Base-by-base conservation (phyloP, 768 basidiomycete genomes). In the Brasilioporus rufonigricans region DNA sequence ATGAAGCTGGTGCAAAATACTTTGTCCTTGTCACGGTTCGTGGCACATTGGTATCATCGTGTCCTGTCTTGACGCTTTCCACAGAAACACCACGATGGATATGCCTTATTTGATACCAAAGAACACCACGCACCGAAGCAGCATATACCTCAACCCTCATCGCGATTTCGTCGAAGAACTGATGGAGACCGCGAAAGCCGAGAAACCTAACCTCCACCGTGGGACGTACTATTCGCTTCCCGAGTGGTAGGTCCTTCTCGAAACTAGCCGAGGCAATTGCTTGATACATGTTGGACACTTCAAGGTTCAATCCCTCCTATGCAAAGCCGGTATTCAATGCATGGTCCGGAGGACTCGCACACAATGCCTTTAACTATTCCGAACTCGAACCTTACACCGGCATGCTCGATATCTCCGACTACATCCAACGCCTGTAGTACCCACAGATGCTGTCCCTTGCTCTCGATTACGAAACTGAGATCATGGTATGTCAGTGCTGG, bases 61-160 rank as follows among this genome's bases (percentile, higher is more conserved):
- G 5, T 32, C 36, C 12, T 12, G 2, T 50, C 19, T 18, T 60
- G 46, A 60, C 10, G 11, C 32, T 11, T 12, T 31, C 16, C 24
- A 14, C 60, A 80, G 77, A 85, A 82, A 76, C 83, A 85, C 50
- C 83, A 85, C 52, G 84, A 85, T 52, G 84, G 84, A 1, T 84
- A 78, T 53, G 71, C 72, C 1, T 61, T 84, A 2, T 85, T 84
- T 32, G 81, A 85, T 57, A 80, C 84, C 4, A 73, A n/a, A 72
- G 46, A 73, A 81, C 48, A 80, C 81, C 3, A 80, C 80, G 0
- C 70, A 82, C 57, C 65, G 83, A 48, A 79, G 73, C 44, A 78
- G 77, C 23, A 72, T 80, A 9, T 58, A 77, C 41, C 71, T 83
- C 16, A 75, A 77, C 1, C 82, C 82, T 0, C 69, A 78, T 57